Base-by-base conservation (phyloP, 2,329 filamentous ascomycete genomes). In the Penicillium sp. region DNA sequence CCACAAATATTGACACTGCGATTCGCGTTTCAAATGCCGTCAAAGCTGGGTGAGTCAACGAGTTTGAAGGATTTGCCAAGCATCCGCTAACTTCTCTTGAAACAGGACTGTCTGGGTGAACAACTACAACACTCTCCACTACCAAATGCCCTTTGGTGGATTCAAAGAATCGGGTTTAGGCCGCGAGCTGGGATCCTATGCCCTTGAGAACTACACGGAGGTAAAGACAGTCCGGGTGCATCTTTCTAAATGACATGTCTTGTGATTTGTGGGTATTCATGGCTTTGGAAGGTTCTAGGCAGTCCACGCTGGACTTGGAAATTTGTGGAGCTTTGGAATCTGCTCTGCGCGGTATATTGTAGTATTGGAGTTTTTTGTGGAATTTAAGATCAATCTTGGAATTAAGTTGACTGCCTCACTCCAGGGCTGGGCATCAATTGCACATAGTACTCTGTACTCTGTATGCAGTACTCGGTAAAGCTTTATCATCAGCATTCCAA, bases 1-100 rank as follows among this genome's bases (percentile, higher is more conserved):
- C 89, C n/a, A 81, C 75, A 53, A 86, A 90, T 71, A 77, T 92
- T 64, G 90, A 88, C 81, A 90, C 88, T 0, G 89, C 89, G 63
- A 82, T 93, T 65, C 81, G 88, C 29, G 86, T 91, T 2, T 84
- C 88, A 31, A 88, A 89, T 65, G 79, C 79, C 38, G 79, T 92
- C 59, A 80, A 83, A 54, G 87, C 89, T 0, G 91, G 90, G 66
- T 66, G 36, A 63, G 66, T 83, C 58, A 81, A 79, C n/a, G 31
- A 34, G 13, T 36, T 36, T n/a, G 13, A n/a, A n/a, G 13, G 11
- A n/a, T 5, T 5, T 3, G 31, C 31, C 31, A 11, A 34, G 13
- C 31, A 34, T 10, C 9, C 11, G 34, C 34, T 36, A n/a, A 39
- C 48, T 21, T 31, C 16, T 45, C 5, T 8, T 39, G 32, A 45